These are phyloP conservation scores for Monosporozyma unispora DNA, from an alignment of 805 yeast genomes.

Conservation along the genomic window DNA sequence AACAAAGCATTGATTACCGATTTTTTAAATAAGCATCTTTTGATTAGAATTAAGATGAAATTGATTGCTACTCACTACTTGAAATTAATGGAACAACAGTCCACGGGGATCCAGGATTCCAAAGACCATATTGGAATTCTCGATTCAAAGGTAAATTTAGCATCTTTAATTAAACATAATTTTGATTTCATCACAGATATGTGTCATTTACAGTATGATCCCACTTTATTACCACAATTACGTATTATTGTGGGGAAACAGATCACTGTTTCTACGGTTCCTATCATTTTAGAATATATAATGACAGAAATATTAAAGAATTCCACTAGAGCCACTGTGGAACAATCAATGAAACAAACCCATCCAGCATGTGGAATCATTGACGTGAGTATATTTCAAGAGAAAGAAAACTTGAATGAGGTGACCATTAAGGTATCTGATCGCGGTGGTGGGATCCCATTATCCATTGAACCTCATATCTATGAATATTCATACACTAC, in stretches of 20 bases:
- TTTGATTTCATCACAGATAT: slow-evolving; percentile 75
- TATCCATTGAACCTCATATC: slow-evolving; percentile 53
- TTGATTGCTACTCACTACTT: slow-evolving; percentile 81
- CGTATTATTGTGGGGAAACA: slow-evolving; percentile 42
- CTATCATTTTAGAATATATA: slow-evolving; percentile 80
- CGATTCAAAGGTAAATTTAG: slow-evolving; percentile 56
- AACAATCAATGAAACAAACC: slow-evolving; percentile 34
- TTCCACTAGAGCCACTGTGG: slow-evolving; percentile 81
- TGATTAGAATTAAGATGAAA: slow-evolving; percentile 81
- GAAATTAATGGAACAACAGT: slow-evolving; percentile 38
- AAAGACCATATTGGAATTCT: slow-evolving; percentile 44
- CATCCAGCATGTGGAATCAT: slow-evolving; percentile 9
- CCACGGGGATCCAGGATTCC: slow-evolving; percentile 6
- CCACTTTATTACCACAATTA: slow-evolving; percentile 42
- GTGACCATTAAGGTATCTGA: slow-evolving; percentile 75
- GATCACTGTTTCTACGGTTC: slow-evolving; percentile 69
- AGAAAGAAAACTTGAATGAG: slow-evolving; percentile 23
- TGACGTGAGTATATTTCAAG: slow-evolving; percentile 22
- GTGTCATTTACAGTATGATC: slow-evolving; percentile 76
- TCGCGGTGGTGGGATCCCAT: slow-evolving; percentile 80
- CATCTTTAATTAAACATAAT: slow-evolving; percentile 52
- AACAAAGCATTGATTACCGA: slow-evolving; percentile 14
- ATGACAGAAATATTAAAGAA: slow-evolving; percentile 82
- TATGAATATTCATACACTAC: slow-evolving; percentile 76
- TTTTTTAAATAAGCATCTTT: slow-evolving; percentile 67